Conservation (phyloP, 179 eudicot species). For the Vitellaria paradoxa region DNA sequence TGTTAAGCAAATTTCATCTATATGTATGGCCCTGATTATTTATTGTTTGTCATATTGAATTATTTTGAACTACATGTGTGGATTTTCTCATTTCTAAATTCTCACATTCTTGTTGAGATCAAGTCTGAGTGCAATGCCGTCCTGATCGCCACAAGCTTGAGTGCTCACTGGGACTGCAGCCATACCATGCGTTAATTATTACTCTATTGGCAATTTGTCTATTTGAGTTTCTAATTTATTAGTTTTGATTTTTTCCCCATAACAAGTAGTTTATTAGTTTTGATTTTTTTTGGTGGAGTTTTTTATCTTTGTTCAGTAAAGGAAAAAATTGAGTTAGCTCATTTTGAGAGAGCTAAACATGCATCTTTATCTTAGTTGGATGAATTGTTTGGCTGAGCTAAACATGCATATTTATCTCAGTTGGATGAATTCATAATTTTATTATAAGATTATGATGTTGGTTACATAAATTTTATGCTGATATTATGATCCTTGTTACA, state of each 20-base stretch:
- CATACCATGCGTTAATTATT: not conserved
- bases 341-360: too few species aligned
- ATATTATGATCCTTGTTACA: not conserved
- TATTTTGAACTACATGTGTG: constrained; percentile 7
- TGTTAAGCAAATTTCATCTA: constrained; percentile 34
- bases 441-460: not conserved
- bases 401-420: not conserved
- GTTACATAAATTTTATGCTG: not conserved
- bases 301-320: too few species aligned
- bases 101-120: not conserved
- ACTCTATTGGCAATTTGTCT: not conserved
- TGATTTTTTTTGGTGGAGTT: too few species aligned
- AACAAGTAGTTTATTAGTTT: too few species aligned
- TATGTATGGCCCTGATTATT: constrained; percentile 30
- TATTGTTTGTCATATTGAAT: not conserved
- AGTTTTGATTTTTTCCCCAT: not conserved
- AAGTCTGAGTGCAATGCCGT: not conserved
- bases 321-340: too few species aligned
- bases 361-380: too few species aligned
- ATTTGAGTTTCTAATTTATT: not conserved
- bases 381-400: too few species aligned
- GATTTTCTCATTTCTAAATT: not conserved
- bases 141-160: not conserved
- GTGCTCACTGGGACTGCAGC: not conserved
- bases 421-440: not conserved